Evolutionary conservation across 345 rosid species (phyloP).

Genomic region (Arabidopsis arenosa): DNA sequence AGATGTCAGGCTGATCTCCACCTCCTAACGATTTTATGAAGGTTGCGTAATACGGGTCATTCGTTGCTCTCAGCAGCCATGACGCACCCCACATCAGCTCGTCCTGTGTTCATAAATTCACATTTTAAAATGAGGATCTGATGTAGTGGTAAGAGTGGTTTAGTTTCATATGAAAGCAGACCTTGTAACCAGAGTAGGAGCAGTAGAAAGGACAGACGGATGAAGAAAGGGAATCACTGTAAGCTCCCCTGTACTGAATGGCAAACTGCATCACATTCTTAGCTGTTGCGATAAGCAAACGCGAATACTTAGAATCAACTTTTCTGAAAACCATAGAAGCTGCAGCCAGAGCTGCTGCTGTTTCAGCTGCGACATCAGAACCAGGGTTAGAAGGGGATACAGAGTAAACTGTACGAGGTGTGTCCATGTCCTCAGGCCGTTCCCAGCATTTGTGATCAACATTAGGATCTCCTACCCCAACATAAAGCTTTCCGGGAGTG

Average conservation of each 20-base stretch:
- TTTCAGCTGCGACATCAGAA: slow-evolving; percentile 92
- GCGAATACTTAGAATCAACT: slow-evolving; percentile 60
- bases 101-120: slow-evolving; percentile 54
- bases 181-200: slow-evolving; percentile 91
- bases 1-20: slow-evolving; percentile 76
- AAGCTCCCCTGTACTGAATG: slow-evolving; percentile 73
- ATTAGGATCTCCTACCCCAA: slow-evolving; percentile 92
- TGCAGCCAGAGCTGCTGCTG: slow-evolving; percentile 86
- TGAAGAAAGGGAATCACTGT: slow-evolving; percentile 81
- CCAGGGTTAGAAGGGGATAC: slow-evolving; percentile 83
- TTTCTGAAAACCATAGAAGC: slow-evolving; percentile 87
- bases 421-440: slow-evolving; percentile 96
- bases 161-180: slow-evolving; percentile 37
- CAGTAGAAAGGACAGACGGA: slow-evolving; percentile 88
- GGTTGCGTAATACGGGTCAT: slow-evolving; percentile 62
- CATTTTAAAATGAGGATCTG: not conserved
- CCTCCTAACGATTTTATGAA: slow-evolving; percentile 69
- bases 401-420: slow-evolving; percentile 65
- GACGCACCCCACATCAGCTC: slow-evolving; percentile 91
- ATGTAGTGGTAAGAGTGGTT: slow-evolving; percentile 4
- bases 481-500: slow-evolving; percentile 80
- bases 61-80: slow-evolving; percentile 83
- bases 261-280: slow-evolving; percentile 79
- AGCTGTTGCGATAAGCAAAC: slow-evolving; percentile 60
- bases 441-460: slow-evolving; percentile 95